phyloP scores from a whole-genome alignment of 176 grass and related monocot species.

The Ensete glaucum region DNA sequence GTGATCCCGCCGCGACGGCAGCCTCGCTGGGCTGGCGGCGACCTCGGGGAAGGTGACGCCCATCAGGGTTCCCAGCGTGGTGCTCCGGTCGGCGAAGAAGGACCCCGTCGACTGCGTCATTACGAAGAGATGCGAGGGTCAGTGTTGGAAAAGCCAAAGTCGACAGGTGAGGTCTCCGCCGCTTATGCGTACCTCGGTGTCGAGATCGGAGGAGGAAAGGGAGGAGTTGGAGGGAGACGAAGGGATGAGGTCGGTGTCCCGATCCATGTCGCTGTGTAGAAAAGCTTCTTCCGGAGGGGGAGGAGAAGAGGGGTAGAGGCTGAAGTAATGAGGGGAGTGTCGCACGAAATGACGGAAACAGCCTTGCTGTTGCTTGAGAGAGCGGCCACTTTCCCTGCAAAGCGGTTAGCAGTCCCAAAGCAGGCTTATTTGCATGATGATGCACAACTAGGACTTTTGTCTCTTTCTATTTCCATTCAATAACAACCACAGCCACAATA shows the following conservation, averaged over 20 bases:
- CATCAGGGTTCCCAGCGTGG: conserved; percentile 94
- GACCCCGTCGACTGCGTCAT: conserved; percentile 71
- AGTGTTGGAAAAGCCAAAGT: background rate
- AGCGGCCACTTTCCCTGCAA: too few relatives aligned
- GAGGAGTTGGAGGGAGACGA: conserved; percentile 78
- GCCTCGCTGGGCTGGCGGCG: background rate
- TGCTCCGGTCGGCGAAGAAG: conserved; percentile 90
- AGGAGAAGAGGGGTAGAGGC: background rate
- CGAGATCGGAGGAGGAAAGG: conserved; percentile 86
- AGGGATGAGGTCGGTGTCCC: conserved; percentile 49
- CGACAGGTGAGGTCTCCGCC: too few relatives aligned
- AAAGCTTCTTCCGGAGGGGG: too few relatives aligned
- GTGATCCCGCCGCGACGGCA: background rate
- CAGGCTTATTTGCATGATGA: too few relatives aligned
- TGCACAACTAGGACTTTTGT: too few relatives aligned
- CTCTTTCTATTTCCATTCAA: too few relatives aligned
- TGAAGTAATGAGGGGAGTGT: background rate
- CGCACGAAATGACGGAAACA: background rate
- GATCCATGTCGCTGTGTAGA: conserved; percentile 28
- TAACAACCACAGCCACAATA: too few relatives aligned
- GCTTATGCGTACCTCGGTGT: conserved; percentile 58
- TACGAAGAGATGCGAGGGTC: background rate
- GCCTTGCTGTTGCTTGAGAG: background rate
- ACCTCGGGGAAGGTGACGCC: conserved; percentile 56
- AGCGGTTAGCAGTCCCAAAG: too few relatives aligned